These are phyloP conservation scores for Gliomastix tumulicola DNA, from an alignment of 2,329 filamentous ascomycete species.

Conservation along the genomic window DNA sequence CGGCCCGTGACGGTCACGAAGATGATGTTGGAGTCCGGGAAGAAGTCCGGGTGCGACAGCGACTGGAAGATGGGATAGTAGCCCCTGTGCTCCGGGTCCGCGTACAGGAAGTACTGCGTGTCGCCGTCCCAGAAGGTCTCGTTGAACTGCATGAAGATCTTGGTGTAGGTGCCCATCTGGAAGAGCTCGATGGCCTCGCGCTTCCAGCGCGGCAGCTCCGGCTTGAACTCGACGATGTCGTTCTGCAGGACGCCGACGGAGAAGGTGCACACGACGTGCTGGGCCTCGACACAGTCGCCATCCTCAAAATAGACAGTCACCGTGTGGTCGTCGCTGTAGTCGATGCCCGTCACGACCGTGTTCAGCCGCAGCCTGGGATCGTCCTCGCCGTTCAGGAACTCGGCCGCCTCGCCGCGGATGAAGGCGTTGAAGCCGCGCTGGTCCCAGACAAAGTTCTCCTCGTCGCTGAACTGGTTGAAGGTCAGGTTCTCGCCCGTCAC, in stretches of 20 bases:
- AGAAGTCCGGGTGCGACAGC: conserved; percentile 47
- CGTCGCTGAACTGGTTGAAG: conserved; percentile 54
- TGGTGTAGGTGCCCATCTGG: conserved; percentile 66
- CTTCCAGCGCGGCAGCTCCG: conserved; percentile 58
- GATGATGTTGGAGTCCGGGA: conserved; percentile 55
- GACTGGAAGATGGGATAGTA: conserved; percentile 58
- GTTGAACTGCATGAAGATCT: conserved; percentile 65
- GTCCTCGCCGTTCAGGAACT: conserved; percentile 42
- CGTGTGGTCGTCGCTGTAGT: conserved; percentile 37
- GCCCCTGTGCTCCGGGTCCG: conserved; percentile 30
- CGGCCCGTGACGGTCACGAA: conserved; percentile 56
- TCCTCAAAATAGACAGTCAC: conserved; percentile 47
- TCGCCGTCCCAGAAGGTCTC: conserved; percentile 54
- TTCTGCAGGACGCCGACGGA: conserved; percentile 62
- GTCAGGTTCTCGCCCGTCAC: conserved; percentile 51
- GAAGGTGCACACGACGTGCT: conserved; percentile 61
- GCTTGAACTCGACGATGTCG: conserved; percentile 49
- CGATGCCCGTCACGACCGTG: conserved; percentile 47
- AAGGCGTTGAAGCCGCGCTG: conserved; percentile 54
- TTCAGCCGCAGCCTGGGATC: conserved; percentile 52
- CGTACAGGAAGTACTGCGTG: conserved; percentile 36
- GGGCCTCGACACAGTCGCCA: conserved; percentile 49
- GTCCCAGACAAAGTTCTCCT: conserved; percentile 55
- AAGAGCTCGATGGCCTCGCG: conserved; percentile 55
- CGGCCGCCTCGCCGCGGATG: conserved; percentile 47